Percentiles rank a stretch among this genome's conserved stretches.
phyloP scores from a whole-genome alignment of 371 early-diverging fungal species.

The Mycotypha africana region DNA sequence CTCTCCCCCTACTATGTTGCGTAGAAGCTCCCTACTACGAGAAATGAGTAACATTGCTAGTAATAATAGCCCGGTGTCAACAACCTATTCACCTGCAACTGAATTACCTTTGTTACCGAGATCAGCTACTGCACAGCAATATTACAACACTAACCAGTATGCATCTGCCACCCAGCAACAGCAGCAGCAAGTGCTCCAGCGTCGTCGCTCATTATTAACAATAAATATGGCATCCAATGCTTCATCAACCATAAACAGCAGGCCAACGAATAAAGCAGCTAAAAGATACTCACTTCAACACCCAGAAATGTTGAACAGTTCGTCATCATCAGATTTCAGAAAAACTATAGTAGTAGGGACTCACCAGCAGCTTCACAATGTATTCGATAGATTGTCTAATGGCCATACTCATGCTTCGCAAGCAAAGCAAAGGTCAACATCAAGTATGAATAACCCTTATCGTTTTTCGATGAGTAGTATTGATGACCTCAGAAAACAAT shows the following conservation, averaged over 20 bases:
- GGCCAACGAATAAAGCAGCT: constrained; percentile 9
- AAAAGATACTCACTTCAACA: constrained; percentile 10
- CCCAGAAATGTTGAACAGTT: too few relatives aligned
- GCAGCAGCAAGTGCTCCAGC: neutral
- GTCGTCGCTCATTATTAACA: constrained; percentile 17
- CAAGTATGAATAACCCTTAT: too few relatives aligned
- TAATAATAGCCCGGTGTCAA: too few relatives aligned
- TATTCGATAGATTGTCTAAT: constrained; percentile 36
- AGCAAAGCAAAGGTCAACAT: constrained; percentile 24
- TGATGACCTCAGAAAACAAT: constrained; percentile 23
- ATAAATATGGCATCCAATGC: constrained; percentile 5
- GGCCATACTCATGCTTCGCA: constrained; percentile 41
- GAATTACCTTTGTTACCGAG: constrained; percentile 1
- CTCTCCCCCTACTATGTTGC: constrained; percentile 13
- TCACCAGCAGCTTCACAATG: too few relatives aligned
- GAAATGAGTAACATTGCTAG: constrained; percentile 10
- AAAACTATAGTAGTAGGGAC: constrained; percentile 9
- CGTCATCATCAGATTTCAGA: too few relatives aligned
- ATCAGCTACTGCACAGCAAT: constrained; percentile 16
- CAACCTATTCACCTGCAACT: neutral
- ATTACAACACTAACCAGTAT: neutral
- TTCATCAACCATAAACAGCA: constrained; percentile 1
- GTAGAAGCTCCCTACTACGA: constrained; percentile 13
- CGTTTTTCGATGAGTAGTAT: constrained; percentile 24
- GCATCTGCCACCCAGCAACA: constrained; percentile 2